Evolutionary conservation across 257 asterid species (phyloP).

Genomic region (Thymus quinquecostatus): DNA sequence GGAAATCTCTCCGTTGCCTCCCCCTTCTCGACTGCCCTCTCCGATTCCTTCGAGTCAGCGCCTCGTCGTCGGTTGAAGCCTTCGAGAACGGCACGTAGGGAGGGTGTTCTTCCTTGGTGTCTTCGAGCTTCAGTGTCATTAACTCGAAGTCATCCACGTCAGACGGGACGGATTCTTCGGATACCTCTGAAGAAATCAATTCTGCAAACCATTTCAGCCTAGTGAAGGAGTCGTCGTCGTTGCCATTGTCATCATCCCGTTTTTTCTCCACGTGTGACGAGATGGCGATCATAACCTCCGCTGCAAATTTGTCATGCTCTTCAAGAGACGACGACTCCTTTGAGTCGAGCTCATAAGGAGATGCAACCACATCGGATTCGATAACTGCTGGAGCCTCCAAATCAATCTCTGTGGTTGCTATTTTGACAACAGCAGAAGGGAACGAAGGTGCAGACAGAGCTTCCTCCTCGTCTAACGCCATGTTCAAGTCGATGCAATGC

Average conservation of each 20-base stretch:
- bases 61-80: constrained; percentile 38
- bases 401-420: constrained; percentile 51
- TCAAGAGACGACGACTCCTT: constrained; percentile 26
- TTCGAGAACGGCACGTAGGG: constrained; percentile 24
- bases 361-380: constrained; percentile 35
- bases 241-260: constrained; percentile 14
- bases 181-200: constrained; percentile 47
- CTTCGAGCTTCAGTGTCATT: constrained; percentile 67
- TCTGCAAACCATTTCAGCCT: constrained; percentile 67
- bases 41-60: constrained; percentile 40
- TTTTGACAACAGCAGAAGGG: constrained; percentile 45
- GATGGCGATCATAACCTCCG: constrained; percentile 68
- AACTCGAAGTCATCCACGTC: constrained; percentile 67
- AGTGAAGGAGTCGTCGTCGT: constrained; percentile 15
- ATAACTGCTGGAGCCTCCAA: constrained; percentile 53
- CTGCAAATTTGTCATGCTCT: constrained; percentile 57
- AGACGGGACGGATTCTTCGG: constrained; percentile 42
- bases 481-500: constrained; percentile 66
- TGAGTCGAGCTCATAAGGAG: constrained; percentile 18
- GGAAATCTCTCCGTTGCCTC: constrained; percentile 62
- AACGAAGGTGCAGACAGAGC: constrained; percentile 38
- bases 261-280: constrained; percentile 32
- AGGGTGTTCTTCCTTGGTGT: constrained; percentile 43
- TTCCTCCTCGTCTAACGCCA: constrained; percentile 63
- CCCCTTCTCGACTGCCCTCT: constrained; percentile 59